Percentiles rank a stretch among this genome's conserved stretches.
Conservation (phyloP, 768 basidiomycete genomes). For the Mrakia frigida region DNA sequence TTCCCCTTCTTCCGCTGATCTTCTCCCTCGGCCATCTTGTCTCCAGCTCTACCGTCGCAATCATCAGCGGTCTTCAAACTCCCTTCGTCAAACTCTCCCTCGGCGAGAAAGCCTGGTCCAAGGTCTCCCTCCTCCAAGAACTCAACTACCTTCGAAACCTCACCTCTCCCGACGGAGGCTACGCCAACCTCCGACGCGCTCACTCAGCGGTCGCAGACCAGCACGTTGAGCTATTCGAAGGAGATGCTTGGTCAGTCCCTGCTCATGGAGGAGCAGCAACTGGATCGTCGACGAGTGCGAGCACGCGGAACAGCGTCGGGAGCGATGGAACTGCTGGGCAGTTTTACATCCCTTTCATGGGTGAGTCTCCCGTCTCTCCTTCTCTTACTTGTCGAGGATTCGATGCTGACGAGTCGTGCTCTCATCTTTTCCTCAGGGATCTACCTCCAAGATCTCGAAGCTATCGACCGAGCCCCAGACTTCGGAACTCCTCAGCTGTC, state of each 20-base stretch:
- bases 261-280: not conserved
- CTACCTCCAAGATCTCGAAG: constrained; percentile 24
- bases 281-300: not conserved
- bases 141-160: constrained; percentile 67
- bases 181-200: constrained; percentile 65
- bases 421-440: constrained; percentile 2
- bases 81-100: constrained; percentile 65
- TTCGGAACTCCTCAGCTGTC: not conserved
- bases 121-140: constrained; percentile 63
- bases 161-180: constrained; percentile 60
- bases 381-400: not conserved
- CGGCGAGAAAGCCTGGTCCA: constrained; percentile 54
- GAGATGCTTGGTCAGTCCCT: not conserved
- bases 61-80: constrained; percentile 68
- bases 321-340: not conserved
- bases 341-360: constrained; percentile 24
- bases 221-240: not conserved
- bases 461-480: constrained; percentile 14
- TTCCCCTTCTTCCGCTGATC: not conserved
- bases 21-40: not conserved
- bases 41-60: constrained; percentile 56
- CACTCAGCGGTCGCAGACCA: not conserved
- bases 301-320: not conserved
- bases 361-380: not conserved
- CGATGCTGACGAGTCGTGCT: too few species aligned